Evolutionary conservation across 129 eudicot genomes (phyloP).

Genomic region (Lactuca saligna): DNA sequence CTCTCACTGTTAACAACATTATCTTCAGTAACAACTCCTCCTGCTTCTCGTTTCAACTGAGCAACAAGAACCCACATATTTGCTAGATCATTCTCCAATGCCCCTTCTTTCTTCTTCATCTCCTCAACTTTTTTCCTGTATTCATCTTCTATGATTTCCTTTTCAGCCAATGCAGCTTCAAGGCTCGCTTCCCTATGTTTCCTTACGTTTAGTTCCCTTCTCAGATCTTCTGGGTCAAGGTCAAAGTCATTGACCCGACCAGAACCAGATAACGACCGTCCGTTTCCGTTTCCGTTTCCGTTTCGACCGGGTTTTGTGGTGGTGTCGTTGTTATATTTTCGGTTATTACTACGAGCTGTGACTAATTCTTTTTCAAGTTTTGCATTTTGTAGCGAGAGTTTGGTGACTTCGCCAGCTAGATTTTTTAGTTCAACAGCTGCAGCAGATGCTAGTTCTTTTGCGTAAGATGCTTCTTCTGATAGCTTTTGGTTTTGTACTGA

Average conservation of each 20-base stretch:
- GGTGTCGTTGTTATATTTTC: conserved; percentile 50
- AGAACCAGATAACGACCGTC: conserved; percentile 36
- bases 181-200: conserved; percentile 78
- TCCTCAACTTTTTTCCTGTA: conserved; percentile 67
- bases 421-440: conserved; percentile 92
- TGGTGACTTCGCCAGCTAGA: conserved; percentile 88
- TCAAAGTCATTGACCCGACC: conserved; percentile 66
- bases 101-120: conserved; percentile 70
- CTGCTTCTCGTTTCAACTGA: conserved; percentile 75
- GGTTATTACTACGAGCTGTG: conserved; percentile 57
- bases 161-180: conserved; percentile 85
- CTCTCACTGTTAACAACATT: conserved; percentile 29
- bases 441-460: conserved; percentile 94
- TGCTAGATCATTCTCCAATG: conserved; percentile 83
- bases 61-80: conserved; percentile 99
- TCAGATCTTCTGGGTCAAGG: conserved; percentile 68
- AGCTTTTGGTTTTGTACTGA: conserved; percentile 84
- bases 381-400: conserved; percentile 70
- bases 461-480: conserved; percentile 96
- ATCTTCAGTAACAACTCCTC: conserved; percentile 11
- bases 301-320: conserved; percentile 51
- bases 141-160: conserved; percentile 65
- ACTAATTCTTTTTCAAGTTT: conserved; percentile 80
- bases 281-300: conserved; percentile 64
- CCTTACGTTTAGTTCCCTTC: conserved; percentile 68